phyloP scores from a whole-genome alignment of 306 rosid genomes.

The Pyrus betulifolia region DNA sequence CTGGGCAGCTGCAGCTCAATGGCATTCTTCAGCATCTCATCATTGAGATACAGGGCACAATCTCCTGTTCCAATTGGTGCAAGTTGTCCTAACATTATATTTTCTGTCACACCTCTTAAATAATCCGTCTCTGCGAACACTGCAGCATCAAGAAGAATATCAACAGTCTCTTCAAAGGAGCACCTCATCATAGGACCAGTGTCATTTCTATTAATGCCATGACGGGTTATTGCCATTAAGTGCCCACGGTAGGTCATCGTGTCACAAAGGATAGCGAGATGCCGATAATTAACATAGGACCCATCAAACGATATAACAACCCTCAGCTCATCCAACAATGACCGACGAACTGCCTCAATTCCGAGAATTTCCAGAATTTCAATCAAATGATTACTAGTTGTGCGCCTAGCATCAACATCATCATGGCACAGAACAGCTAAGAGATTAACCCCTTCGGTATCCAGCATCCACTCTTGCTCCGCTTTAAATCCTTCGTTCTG shows the following conservation, averaged over 20 bases:
- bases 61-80: conserved; percentile 98
- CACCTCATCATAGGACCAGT: conserved; percentile 99
- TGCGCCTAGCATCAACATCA: conserved; percentile 81
- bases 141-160: conserved; percentile 95
- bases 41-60: conserved; percentile 77
- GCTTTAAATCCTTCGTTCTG: conserved; percentile 78
- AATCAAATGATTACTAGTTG: conserved; percentile 94
- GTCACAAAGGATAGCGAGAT: conserved; percentile 95
- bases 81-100: conserved; percentile 94
- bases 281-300: conserved; percentile 91
- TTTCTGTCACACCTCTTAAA: conserved; percentile 92
- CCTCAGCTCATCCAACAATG: conserved; percentile 82
- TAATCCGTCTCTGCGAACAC: conserved; percentile 85
- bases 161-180: conserved; percentile 97
- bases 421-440: conserved; percentile 92
- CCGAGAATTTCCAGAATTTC: conserved; percentile 98
- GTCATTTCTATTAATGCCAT: conserved; percentile 90
- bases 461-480: conserved; percentile 96
- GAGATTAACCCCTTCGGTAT: conserved; percentile 96
- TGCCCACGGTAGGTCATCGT: conserved; percentile 98
- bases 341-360: conserved; percentile 91
- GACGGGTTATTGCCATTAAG: conserved; percentile 99
- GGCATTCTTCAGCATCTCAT: conserved; percentile 95
- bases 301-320: conserved; percentile 97
- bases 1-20: conserved; percentile 96